Evolutionary conservation across 2,329 filamentous ascomycete genomes (phyloP), one percentile per base, ranked within the genome.

Genomic region (Westerdykella sp.): DNA sequence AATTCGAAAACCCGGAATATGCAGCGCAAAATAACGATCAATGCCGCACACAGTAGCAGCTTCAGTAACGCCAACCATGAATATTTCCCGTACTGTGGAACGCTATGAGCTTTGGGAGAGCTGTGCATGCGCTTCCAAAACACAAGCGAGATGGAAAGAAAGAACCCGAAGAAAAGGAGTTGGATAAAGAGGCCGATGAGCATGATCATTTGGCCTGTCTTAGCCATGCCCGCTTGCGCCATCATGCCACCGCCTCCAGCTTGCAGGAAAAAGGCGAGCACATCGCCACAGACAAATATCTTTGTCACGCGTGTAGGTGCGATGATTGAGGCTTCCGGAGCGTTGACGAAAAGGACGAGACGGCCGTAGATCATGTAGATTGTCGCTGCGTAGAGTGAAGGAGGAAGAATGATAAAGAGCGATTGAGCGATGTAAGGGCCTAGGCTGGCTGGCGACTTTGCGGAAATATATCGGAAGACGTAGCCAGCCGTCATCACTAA

Each of bases 201-300:
- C 53, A 59, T 56, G 13, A 56, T 48, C n/a, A 39, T 52, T 23
- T 57, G 49, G 12, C 55, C 55, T 34, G 43, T 41, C 10, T 51
- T 36, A 9, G 43, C 46, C 47, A 52, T 52, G 31, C 37, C 40
- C 1, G 22, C 40, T 25, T 49, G 42, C 5, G 49, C 54, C 55
- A 58, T 57, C 50, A 58, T 56, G 10, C 55, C 53, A 23, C 54
- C 55, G 2, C 53, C 56, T 31, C 60, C 61, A 18, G 63, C 63
- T 54, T 80, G 77, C 12, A 78, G 54, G 1, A 72, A 30, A 50
- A 81, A 75, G 0, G 72, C 72, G 7, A 77, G 35, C 4, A 79
- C 57, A 50, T 80, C 77, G 35, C 76, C 74, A 6, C 55, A 41
- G 6, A 81, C 75, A 45, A 80, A 80, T n/a, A 73, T 64, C 37